These are phyloP conservation scores for Roridomyces roridus DNA, from an alignment of 768 basidiomycete genomes.

Conservation along the genomic window DNA sequence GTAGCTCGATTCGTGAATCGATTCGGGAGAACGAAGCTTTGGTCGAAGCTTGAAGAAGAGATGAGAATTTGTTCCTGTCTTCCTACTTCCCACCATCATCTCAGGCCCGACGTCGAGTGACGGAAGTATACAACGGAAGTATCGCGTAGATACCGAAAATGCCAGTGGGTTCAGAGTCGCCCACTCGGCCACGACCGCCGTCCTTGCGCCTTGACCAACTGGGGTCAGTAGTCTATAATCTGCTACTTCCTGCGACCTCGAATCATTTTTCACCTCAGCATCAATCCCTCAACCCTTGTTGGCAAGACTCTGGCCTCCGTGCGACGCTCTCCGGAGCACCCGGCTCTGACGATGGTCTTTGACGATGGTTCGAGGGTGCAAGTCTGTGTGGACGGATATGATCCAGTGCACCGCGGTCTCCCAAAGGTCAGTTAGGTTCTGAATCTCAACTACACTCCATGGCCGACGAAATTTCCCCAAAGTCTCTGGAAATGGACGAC, in stretches of 20 bases:
- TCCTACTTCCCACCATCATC: conserved; percentile 5
- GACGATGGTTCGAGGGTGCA: conserved; percentile 50
- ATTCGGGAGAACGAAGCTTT: no score
- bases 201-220: conserved; percentile 39
- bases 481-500: conserved; percentile 60
- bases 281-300: conserved; percentile 47
- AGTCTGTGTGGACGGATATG: conserved; percentile 68
- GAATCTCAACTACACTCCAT: no score
- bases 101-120: conserved; percentile 18
- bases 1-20: no score
- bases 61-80: no score
- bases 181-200: conserved; percentile 38
- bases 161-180: conserved; percentile 4
- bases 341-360: conserved; percentile 54
- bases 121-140: neutral
- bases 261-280: conserved; percentile 32
- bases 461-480: conserved; percentile 52
- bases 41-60: no score
- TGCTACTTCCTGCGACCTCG: neutral
- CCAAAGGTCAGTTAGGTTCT: conserved; percentile 43
- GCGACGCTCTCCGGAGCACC: conserved; percentile 49
- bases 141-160: no score
- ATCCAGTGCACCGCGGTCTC: conserved; percentile 59
- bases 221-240: conserved; percentile 28
- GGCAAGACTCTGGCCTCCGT: conserved; percentile 51